These are phyloP conservation scores for Desmodesmus armatus DNA, from an alignment of 139 green algal species.

Conservation along the genomic window DNA sequence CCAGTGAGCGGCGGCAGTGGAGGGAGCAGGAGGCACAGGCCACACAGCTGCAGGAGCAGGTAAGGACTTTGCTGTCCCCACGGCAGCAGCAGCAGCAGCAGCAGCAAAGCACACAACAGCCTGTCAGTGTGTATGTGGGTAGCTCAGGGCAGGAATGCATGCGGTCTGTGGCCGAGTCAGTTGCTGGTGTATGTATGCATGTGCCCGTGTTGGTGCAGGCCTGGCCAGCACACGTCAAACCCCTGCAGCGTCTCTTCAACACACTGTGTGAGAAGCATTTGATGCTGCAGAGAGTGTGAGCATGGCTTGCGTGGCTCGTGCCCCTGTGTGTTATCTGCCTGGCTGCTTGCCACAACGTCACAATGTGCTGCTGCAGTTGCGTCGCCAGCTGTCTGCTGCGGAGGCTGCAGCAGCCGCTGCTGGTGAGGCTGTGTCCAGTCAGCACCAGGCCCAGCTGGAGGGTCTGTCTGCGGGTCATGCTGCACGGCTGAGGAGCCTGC, in stretches of 20 bases:
- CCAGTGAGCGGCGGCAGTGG: background rate
- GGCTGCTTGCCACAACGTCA: background rate
- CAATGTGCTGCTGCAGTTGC: conserved; percentile 3
- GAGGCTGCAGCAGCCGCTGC: background rate
- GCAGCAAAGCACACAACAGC: background rate
- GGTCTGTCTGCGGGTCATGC: conserved; percentile 8
- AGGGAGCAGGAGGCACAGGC: background rate
- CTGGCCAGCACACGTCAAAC: too few species aligned
- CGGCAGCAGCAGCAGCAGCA: background rate
- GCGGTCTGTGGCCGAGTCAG: background rate
- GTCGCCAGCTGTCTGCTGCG: background rate
- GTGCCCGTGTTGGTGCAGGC: too few species aligned
- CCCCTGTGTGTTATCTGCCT: too few species aligned
- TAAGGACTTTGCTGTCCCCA: background rate
- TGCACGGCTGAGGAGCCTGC: background rate
- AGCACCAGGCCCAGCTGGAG: conserved; percentile 4
- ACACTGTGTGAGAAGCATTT: too few species aligned
- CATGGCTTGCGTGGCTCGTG: too few species aligned
- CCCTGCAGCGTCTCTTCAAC: too few species aligned
- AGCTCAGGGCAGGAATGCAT: background rate
- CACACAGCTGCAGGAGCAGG: background rate
- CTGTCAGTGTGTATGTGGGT: background rate
- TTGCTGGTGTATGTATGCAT: background rate
- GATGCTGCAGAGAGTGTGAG: too few species aligned
- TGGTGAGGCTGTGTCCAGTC: background rate